These are phyloP conservation scores for barley (Hordeum vulgare) DNA, from an alignment of 176 grass and related monocot genomes.

Conservation along the genomic window DNA sequence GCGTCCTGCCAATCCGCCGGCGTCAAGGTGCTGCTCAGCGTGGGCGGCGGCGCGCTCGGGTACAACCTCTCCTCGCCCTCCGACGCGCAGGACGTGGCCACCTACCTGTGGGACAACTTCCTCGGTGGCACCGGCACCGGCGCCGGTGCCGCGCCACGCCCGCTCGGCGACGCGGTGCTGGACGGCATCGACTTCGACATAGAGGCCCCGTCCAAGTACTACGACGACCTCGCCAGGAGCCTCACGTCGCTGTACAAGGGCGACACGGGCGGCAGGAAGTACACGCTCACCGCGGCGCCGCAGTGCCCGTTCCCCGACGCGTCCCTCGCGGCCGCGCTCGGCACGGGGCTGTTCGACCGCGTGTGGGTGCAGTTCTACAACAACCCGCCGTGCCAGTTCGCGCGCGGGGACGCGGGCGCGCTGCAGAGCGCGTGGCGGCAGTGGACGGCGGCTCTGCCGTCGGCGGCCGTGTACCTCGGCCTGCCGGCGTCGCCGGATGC, in stretches of 20 bases:
- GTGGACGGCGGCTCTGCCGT: constrained; percentile 33
- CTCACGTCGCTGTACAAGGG: constrained; percentile 23
- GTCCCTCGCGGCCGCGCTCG: constrained; percentile 12
- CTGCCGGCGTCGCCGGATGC: constrained; percentile 46
- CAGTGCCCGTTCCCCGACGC: constrained; percentile 52
- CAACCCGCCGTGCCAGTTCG: constrained; percentile 52
- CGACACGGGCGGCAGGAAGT: neutral
- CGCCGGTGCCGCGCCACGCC: neutral
- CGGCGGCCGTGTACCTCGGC: constrained; percentile 37
- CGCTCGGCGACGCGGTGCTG: constrained; percentile 48
- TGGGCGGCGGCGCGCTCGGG: constrained; percentile 31
- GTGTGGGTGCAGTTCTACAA: constrained; percentile 90
- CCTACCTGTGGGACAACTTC: constrained; percentile 65
- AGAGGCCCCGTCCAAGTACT: constrained; percentile 13
- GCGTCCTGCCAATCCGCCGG: constrained; percentile 43
- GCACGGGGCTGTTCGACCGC: constrained; percentile 41
- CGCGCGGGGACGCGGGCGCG: neutral
- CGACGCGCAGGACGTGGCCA: constrained; percentile 34
- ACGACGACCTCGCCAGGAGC: constrained; percentile 30
- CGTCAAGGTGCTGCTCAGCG: constrained; percentile 54
- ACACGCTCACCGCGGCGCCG: constrained; percentile 42
- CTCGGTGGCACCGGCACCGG: constrained; percentile 21
- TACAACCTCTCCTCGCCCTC: constrained; percentile 32
- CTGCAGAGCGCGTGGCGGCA: constrained; percentile 30
- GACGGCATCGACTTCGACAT: constrained; percentile 77